Evolutionary conservation across 257 asterid species (phyloP).

Genomic region (Marsdenia floribunda): DNA sequence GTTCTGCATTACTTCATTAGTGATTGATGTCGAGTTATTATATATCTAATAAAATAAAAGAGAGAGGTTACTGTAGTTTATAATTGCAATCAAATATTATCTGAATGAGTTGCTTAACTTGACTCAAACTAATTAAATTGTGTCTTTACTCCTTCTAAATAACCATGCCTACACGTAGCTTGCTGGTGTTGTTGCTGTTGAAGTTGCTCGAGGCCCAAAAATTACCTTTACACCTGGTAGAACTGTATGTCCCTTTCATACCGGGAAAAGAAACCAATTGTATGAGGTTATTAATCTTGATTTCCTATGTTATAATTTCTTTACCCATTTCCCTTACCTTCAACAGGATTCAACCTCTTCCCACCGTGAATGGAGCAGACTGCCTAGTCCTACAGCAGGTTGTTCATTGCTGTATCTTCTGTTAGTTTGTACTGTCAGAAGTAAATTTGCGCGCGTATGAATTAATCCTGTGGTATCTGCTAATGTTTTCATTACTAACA

Average conservation of each 20-base stretch:
- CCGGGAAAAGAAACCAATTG: slow-evolving; percentile 4
- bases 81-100: neutral
- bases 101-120: neutral
- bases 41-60: neutral
- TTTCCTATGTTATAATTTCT: slow-evolving; percentile 9
- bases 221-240: slow-evolving; percentile 80
- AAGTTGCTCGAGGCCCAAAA: slow-evolving; percentile 93
- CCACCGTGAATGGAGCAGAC: slow-evolving; percentile 84
- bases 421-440: neutral
- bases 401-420: neutral
- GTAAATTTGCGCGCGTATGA: neutral
- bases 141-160: slow-evolving; percentile 18
- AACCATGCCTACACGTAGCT: slow-evolving; percentile 46
- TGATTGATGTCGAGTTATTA: neutral
- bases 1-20: neutral
- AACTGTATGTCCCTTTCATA: slow-evolving; percentile 51
- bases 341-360: slow-evolving; percentile 79
- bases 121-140: neutral
- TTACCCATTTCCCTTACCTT: slow-evolving; percentile 16
- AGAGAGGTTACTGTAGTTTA: neutral
- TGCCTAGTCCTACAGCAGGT: slow-evolving; percentile 95
- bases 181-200: slow-evolving; percentile 97
- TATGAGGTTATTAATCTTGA: neutral
- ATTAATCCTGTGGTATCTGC: neutral
- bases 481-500: neutral